Evolutionary conservation across 73 alveolate genomes (phyloP).

Genomic region (Paramecium tetraurelia): DNA sequence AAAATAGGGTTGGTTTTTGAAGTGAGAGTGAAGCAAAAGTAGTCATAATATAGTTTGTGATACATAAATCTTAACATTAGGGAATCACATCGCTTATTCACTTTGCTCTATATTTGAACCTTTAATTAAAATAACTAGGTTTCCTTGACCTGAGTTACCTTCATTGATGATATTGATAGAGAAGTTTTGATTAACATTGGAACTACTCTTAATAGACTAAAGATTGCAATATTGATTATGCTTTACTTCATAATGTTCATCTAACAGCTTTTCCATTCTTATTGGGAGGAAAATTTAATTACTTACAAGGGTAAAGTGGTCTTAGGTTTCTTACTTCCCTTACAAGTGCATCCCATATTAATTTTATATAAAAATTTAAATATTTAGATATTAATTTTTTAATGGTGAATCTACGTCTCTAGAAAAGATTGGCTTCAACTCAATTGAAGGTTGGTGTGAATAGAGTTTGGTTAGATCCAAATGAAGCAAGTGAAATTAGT

Average conservation of each 20-base stretch:
- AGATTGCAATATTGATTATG: neutral
- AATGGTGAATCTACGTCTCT: constrained; percentile 87
- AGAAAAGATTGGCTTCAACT: constrained; percentile 90
- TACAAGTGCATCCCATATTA: neutral
- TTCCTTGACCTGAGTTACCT: neutral
- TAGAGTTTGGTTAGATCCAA: constrained; percentile 98
- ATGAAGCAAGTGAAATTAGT: constrained; percentile 93
- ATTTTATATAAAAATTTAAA: constrained; percentile 11
- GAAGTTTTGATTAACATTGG: too few species aligned
- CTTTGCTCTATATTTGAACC: neutral
- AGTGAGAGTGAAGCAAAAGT: neutral
- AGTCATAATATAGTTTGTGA: neutral
- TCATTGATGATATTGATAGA: neutral
- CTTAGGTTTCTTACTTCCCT: too few species aligned
- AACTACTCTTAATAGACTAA: neutral
- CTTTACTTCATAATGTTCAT: neutral
- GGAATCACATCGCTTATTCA: neutral
- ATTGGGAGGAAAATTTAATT: neutral
- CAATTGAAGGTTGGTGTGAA: constrained; percentile 89
- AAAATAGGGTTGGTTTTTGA: too few species aligned
- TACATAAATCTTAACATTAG: too few species aligned
- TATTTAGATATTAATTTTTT: neutral
- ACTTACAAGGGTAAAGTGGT: too few species aligned
- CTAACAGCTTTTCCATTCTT: neutral
- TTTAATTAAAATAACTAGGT: neutral